These are phyloP conservation scores for Wickerhamiella galacta DNA, from an alignment of 805 yeast species.

Conservation along the genomic window DNA sequence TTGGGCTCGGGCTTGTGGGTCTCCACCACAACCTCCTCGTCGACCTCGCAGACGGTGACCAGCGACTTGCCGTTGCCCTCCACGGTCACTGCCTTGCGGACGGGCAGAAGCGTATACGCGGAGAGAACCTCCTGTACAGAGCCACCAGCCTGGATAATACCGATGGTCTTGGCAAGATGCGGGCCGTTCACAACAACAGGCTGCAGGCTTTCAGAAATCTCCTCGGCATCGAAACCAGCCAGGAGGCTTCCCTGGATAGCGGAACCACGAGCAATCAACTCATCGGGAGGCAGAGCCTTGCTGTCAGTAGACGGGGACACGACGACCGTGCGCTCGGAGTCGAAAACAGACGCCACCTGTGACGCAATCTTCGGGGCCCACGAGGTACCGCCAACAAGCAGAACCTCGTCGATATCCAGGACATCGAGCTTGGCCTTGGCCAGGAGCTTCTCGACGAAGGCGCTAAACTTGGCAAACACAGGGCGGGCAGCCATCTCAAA, in stretches of 20 bases:
- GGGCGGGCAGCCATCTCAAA: constrained; percentile 75
- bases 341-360: constrained; percentile 59
- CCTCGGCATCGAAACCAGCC: constrained; percentile 65
- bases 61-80: constrained; percentile 42
- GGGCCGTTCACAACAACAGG: constrained; percentile 79
- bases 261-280: constrained; percentile 83
- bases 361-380: constrained; percentile 81
- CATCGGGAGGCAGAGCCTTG: constrained; percentile 76
- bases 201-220: constrained; percentile 68
- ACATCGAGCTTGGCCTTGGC: constrained; percentile 70
- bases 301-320: constrained; percentile 59
- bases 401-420: constrained; percentile 76
- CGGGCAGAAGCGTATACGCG: constrained; percentile 80
- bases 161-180: constrained; percentile 71
- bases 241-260: constrained; percentile 85
- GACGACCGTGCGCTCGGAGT: constrained; percentile 50
- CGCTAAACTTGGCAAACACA: constrained; percentile 57
- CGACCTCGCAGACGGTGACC: constrained; percentile 46
- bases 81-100: constrained; percentile 55
- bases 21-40: constrained; percentile 70
- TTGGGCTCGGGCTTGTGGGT: constrained; percentile 60
- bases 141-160: constrained; percentile 60
- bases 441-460: constrained; percentile 59
- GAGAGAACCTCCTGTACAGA: constrained; percentile 54
- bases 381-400: constrained; percentile 86